Base-by-base conservation (phyloP, 768 basidiomycete genomes). In the Lentinula lateritia region DNA sequence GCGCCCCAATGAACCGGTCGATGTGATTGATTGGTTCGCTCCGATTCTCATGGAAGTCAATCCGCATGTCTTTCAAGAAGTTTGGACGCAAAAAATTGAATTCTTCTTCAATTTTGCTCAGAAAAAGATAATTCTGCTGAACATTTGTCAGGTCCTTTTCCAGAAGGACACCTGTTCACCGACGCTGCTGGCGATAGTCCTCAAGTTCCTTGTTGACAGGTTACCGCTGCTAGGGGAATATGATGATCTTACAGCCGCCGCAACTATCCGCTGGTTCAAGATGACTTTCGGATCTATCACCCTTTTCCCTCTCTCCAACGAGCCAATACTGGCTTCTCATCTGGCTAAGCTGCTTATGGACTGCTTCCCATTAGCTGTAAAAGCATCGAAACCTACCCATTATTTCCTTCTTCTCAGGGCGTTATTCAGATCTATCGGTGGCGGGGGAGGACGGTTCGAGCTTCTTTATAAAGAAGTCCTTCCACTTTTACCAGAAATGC, bases 401-500 rank as follows among this genome's bases (percentile, higher is more conserved):
- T 98, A 98, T 71, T 95, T 95, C 74, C 88, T 93, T 70, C 83
- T 98, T 20, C 83, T 98, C 10, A 84, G 95, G 61, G 91, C 92
- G 0, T 83, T 99, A 50, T 99, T 99, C 78, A 86, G 95, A 55
- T 91, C 89, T 32, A 95, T 95, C 62, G 91, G 92, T 20, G 94
- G 94, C 0, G 90, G 91, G 7, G 93, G 93, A 0, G 96, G 95
- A 8, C 82, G 92, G 32, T 97, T 98, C 72, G 97, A 98, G 69
- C 80, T 92, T 38, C 75, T 99, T 52, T 98, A 98, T 78, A 93
- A 95, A 68, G 96, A 96, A 67, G 96, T 99, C 10, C 78, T 98
- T 9, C 96, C 97, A 2, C 85, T 98, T 52, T 83, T 99, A 5
- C 95, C 97, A 16, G 95, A 98, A 70, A 95, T 99, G 90, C 82